Evolutionary conservation across 164 flowering plant species (phyloP).

Genomic region (Santalum album): DNA sequence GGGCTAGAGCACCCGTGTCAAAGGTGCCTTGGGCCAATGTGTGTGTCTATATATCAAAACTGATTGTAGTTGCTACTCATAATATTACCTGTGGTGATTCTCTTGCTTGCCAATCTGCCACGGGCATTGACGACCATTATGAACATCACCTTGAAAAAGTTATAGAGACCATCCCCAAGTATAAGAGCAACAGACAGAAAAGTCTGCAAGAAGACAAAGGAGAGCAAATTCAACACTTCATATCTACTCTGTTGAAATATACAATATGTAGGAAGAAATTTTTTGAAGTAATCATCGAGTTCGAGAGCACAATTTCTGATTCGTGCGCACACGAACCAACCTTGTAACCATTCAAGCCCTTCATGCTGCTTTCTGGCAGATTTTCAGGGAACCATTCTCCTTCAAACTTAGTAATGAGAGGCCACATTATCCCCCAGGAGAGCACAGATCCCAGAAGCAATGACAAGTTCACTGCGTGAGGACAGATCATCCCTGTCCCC

Average conservation of each 20-base stretch:
- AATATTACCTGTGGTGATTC: conserved; percentile 10
- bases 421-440: conserved; percentile 66
- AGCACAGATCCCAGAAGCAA: conserved; percentile 54
- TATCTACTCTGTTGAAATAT: too few relatives aligned
- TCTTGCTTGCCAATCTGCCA: conserved; percentile 9
- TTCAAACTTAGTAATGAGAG: conserved; percentile 31
- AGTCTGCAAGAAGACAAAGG: conserved; percentile 22
- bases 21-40: too few relatives aligned
- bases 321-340: conserved; percentile 20
- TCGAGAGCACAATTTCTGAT: too few relatives aligned
- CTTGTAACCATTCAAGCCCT: conserved; percentile 55
- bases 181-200: conserved; percentile 50
- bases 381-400: conserved; percentile 46
- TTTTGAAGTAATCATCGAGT: too few relatives aligned
- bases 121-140: conserved; percentile 21
- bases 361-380: conserved; percentile 39
- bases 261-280: too few relatives aligned
- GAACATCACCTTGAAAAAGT: conserved; percentile 32
- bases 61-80: too few relatives aligned
- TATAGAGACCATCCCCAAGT: conserved; percentile 63
- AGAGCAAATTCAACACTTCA: too few relatives aligned
- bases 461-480: conserved; percentile 53
- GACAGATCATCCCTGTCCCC: conserved; percentile 64
- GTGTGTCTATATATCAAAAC: too few relatives aligned
- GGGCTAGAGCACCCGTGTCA: too few relatives aligned